Base-by-base conservation (phyloP, 768 basidiomycete genomes). In the Serpula lacrymans region DNA sequence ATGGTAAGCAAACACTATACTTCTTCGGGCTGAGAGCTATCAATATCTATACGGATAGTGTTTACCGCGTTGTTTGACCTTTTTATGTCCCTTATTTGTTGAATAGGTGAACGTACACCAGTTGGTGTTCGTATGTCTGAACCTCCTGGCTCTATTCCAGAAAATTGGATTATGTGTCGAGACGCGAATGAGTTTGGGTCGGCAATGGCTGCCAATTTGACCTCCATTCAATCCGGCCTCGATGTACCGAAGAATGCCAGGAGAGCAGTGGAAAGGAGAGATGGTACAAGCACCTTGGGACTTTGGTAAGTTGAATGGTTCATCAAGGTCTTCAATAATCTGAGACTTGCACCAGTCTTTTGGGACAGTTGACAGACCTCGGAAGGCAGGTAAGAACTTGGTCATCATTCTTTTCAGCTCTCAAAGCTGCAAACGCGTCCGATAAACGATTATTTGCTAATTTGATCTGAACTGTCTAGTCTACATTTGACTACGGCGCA, bases 321-420 rank as follows among this genome's bases (percentile, higher is more conserved):
- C 21, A 18, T 20, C 11, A 7, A 26, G n/a, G 13, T 17, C 11
- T 12, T 3, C 21, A 6, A 23, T 28, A 31, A 12, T 26, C 5
- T 38, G 8, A 11, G 6, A n/a, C 27, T 24, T 22, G 13, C 8
- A 28, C 3, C 43, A 86, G 87, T 57, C 62, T 88, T 37, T 61
- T 88, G 14, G 87, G 87, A 21, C 82, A 84, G 52, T 56, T 87
- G 41, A 84, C 83, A 6, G 82, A 88, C 51, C 45, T 82, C 4
- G 87, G 87, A 25, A 70, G 80, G 53, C 68, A 80, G 69, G 83
- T 83, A 58, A 5, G 62, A 24, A 39, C 31, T 26, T 39, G n/a
- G n/a, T n/a, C n/a, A n/a, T n/a, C n/a, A n/a, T n/a, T n/a, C n/a
- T n/a, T n/a, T n/a, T n/a, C n/a, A n/a, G n/a, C n/a, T n/a, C n/a